A percentile compares a stretch with the other conserved stretches of the same genome.
Evolutionary conservation across 106 monocot genomes (phyloP).

Genomic region (Platanthera zijinensis): DNA sequence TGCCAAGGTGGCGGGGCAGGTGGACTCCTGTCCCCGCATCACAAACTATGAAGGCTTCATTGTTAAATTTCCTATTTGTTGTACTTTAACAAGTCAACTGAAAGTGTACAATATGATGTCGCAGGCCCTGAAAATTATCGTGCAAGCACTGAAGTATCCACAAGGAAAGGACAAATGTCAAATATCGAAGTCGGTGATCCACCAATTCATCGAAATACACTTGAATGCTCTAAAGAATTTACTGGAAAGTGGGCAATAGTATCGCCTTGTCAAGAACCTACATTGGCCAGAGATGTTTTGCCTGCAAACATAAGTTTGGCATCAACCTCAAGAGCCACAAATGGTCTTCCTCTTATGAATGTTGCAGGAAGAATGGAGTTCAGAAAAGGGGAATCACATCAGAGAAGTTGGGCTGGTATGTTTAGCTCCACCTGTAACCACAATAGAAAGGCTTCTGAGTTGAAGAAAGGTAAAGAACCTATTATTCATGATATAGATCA

Average conservation of each 20-base stretch:
- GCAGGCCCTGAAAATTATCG: not conserved
- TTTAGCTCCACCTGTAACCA: not conserved
- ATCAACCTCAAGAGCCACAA: not conserved
- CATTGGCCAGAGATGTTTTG: not conserved
- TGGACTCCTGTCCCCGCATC: too few species aligned
- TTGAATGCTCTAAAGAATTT: not conserved
- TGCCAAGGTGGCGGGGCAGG: too few species aligned
- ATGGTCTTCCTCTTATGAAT: not conserved
- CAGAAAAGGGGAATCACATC: not conserved
- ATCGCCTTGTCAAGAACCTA: not conserved
- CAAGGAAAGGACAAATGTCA: not conserved
- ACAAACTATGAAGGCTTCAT: too few species aligned
- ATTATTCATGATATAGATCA: slow-evolving; percentile 13
- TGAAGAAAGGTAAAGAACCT: slow-evolving; percentile 29
- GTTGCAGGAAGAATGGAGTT: not conserved
- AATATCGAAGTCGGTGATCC: not conserved
- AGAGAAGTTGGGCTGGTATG: not conserved
- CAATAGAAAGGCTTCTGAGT: not conserved
- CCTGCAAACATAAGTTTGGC: not conserved
- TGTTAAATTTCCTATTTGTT: too few species aligned
- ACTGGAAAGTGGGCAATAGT: not conserved
- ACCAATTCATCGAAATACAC: not conserved
- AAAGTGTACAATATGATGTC: not conserved
- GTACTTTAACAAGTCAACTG: not conserved
- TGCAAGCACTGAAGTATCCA: not conserved